Percentiles rank a stretch among this genome's conserved stretches.
These are phyloP conservation scores for Lathyrus tuberosus DNA, from an alignment of 306 rosid genomes.

Conservation along the genomic window DNA sequence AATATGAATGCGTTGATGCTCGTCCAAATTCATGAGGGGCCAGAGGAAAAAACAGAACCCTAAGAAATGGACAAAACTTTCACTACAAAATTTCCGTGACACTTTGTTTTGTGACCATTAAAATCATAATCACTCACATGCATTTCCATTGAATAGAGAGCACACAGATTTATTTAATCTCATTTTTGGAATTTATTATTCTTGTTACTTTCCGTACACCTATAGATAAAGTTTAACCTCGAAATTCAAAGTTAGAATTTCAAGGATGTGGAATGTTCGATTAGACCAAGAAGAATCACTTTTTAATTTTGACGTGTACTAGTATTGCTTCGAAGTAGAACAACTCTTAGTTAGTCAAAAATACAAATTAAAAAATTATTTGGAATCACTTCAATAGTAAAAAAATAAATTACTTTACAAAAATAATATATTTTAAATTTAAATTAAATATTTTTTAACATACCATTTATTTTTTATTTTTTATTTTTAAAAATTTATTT, in stretches of 20 bases:
- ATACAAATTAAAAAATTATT: too few species aligned
- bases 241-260: slow-evolving; percentile 40
- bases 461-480: too few species aligned
- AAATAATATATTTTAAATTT: too few species aligned
- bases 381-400: too few species aligned
- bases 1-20: slow-evolving; percentile 32
- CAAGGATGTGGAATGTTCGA: slow-evolving; percentile 33
- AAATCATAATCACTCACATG: slow-evolving; percentile 39
- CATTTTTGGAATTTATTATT: neutral
- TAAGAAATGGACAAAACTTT: slow-evolving; percentile 48
- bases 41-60: slow-evolving; percentile 34
- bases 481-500: too few species aligned
- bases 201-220: slow-evolving; percentile 25
- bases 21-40: slow-evolving; percentile 52
- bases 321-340: too few species aligned
- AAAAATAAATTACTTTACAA: too few species aligned
- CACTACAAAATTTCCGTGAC: slow-evolving; percentile 50
- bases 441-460: too few species aligned
- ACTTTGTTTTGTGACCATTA: slow-evolving; percentile 30
- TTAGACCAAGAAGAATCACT: neutral
- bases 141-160: slow-evolving; percentile 33
- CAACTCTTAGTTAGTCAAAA: too few species aligned
- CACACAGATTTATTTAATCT: neutral
- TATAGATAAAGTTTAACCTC: slow-evolving; percentile 31
- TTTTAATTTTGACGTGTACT: slow-evolving; percentile 6